Percentiles rank a stretch among this genome's conserved stretches.
Evolutionary conservation across 2,329 filamentous ascomycete genomes (phyloP).

Genomic region (Fusarium sp.): DNA sequence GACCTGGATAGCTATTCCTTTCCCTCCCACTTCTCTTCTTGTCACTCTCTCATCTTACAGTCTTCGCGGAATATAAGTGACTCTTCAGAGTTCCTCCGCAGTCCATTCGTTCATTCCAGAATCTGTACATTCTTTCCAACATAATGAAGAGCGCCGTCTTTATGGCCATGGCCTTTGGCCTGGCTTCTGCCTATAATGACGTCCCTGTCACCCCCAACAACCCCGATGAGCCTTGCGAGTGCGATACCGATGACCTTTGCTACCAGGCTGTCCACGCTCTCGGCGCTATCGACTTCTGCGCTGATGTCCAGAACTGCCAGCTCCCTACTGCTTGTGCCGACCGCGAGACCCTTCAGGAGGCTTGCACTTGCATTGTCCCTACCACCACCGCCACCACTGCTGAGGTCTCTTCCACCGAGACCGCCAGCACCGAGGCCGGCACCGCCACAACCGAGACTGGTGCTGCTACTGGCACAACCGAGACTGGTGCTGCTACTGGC

Average conservation of each 20-base stretch:
- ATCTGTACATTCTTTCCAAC: slow-evolving; percentile 43
- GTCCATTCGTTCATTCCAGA: slow-evolving; percentile 45
- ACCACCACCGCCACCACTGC: slow-evolving; percentile 1
- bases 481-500: slow-evolving; percentile 1
- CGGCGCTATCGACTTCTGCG: neutral
- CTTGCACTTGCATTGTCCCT: neutral
- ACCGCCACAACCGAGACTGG: slow-evolving; percentile 7
- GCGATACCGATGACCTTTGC: slow-evolving; percentile 10
- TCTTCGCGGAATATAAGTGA: slow-evolving; percentile 38
- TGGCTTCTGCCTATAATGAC: slow-evolving; percentile 18
- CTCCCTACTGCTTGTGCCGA: neutral
- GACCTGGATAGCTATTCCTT: neutral
- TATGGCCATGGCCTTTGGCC: slow-evolving; percentile 48
- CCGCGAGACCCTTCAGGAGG: neutral
- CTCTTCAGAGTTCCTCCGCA: slow-evolving; percentile 39
- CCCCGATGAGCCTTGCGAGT: slow-evolving; percentile 2
- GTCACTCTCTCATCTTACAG: slow-evolving; percentile 32
- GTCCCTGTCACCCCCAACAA: too few species aligned
- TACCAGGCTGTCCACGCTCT: neutral
- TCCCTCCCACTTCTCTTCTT: slow-evolving; percentile 20
- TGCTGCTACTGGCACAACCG: neutral
- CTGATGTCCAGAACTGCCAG: accelerated
- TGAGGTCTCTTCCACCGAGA: neutral
- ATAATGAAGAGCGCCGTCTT: slow-evolving; percentile 50
- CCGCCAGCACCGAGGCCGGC: slow-evolving; percentile 10